Conservation (phyloP, 345 rosid genomes). For the Populus nigra region DNA sequence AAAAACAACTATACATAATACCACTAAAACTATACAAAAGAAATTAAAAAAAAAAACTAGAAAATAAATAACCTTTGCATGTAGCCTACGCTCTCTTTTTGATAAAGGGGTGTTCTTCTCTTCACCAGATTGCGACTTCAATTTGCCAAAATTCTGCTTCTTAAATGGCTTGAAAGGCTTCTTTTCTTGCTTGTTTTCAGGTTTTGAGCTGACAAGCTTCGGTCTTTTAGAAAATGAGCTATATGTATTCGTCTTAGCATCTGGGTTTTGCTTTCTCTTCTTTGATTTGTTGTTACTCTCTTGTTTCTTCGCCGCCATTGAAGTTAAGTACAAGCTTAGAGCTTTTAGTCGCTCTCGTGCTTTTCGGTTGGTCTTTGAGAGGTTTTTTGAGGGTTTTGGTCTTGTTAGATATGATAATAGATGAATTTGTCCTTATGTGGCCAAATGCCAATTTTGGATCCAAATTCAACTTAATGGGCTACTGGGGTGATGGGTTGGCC, state of each 20-base stretch:
- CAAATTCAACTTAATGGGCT: too few species aligned
- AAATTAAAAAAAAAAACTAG: too few species aligned
- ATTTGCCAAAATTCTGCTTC: constrained; percentile 2
- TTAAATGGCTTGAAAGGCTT: constrained; percentile 22
- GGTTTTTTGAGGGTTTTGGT: constrained; percentile 5
- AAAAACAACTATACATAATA: neutral
- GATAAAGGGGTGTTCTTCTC: constrained; percentile 18
- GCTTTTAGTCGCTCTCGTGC: neutral
- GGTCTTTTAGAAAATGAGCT: constrained; percentile 37
- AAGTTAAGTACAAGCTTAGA: neutral
- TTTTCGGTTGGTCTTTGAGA: constrained; percentile 4
- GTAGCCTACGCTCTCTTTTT: constrained; percentile 47
- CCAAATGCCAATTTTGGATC: too few species aligned
- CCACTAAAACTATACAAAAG: too few species aligned
- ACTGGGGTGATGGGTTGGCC: neutral
- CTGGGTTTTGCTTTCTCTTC: constrained; percentile 41
- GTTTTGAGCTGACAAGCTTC: constrained; percentile 27
- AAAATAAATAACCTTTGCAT: constrained; percentile 44
- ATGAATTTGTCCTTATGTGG: neutral
- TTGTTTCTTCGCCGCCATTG: constrained; percentile 53
- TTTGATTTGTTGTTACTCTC: constrained; percentile 25
- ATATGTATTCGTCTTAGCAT: constrained; percentile 12
- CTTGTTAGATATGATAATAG: too few species aligned
- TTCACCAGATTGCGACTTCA: constrained; percentile 17
- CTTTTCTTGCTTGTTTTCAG: constrained; percentile 16